phyloP scores from a whole-genome alignment of 2,329 filamentous ascomycete species.

The Colletotrichum australisinense region DNA sequence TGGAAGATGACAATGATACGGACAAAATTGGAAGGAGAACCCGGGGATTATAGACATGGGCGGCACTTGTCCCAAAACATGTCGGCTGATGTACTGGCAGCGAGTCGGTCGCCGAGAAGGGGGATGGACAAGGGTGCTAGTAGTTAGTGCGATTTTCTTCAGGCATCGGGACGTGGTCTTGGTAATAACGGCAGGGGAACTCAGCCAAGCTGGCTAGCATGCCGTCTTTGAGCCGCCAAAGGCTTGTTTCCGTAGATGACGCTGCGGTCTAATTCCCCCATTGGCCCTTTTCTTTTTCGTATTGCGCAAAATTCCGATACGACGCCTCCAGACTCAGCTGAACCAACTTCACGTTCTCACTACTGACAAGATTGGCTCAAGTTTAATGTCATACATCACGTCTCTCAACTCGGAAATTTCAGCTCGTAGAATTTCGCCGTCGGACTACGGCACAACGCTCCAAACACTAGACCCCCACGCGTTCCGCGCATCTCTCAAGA shows the following conservation, averaged over 20 bases:
- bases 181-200: neutral
- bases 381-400: neutral
- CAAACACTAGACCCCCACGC: neutral
- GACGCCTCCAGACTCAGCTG: neutral
- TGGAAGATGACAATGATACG: neutral
- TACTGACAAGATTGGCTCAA: neutral
- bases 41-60: constrained; percentile 5
- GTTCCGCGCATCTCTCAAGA: neutral
- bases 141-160: neutral
- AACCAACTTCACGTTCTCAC: neutral
- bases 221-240: neutral
- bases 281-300: neutral
- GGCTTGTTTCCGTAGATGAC: neutral
- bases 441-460: neutral
- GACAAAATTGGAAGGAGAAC: neutral
- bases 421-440: neutral
- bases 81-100: neutral
- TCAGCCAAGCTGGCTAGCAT: neutral
- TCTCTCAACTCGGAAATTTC: neutral
- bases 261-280: neutral
- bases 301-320: no score
- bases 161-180: constrained; percentile 4
- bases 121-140: neutral
- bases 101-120: constrained; percentile 17
- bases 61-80: neutral